Evolutionary conservation across 441 rosid species (phyloP), one percentile per base, ranked within the genome.

Genomic region (Euphorbia corollata): DNA sequence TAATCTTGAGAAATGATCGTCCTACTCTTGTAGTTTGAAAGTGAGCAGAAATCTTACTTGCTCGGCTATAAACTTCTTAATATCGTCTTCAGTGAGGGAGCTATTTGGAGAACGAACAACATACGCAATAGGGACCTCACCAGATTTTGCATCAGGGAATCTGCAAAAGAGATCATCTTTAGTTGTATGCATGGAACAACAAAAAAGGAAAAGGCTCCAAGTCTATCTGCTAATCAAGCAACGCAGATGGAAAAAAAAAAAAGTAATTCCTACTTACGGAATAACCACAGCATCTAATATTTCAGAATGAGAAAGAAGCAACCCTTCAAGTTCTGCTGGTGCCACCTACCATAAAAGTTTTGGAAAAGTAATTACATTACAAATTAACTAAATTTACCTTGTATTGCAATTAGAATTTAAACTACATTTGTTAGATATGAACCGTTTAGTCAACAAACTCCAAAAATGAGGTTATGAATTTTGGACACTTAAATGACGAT

Each of bases 91-190:
- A 32, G 88, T 81, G 38, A 92, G 72, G 15, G 84, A 81, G 59
- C 91, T 84, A 63, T 59, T 75, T 0, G 88, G 82, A 5, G 89
- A 65, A 15, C 88, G 82, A 43, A 87, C 98, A 57, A 90, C 87
- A 75, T 86, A 88, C 66, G 87, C 96, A 54, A 79, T 69, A 18
- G 94, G 97, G 58, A 92, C 92, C 79, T 88, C 94, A 24, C 97
- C 92, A 47, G 96, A 91, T 82, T 88, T 88, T 43, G 81, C 79
- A 77, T 90, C 92, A 23, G 96, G 98, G 36, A 79, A 86, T 64
- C 96, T 92, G 61, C 68, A 78, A 18, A 12, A 18, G 72, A 24
- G 61, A 23, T 13, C 43, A 32, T 61, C 16, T 20, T 53, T 8
- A 34, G 22, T 59, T 43, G 36, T 55, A 43, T 15, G 57, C 45